Evolutionary conservation across 768 basidiomycete species (phyloP).

Genomic region (Omphalotus guepiniiformis): DNA sequence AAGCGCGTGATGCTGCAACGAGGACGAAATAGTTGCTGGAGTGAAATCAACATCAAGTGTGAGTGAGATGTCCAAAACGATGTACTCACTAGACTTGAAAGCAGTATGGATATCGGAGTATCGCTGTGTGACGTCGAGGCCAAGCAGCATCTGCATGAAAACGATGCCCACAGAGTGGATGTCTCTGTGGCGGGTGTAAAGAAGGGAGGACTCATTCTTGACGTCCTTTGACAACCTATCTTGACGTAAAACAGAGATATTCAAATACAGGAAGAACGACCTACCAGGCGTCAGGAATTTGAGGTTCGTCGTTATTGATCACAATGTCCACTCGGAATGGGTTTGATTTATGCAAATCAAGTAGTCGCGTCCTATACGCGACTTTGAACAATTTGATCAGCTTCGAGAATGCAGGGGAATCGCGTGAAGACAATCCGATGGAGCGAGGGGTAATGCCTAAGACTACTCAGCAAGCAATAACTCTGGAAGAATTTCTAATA

Average conservation of each 20-base stretch:
- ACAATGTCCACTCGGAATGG: conserved; percentile 48
- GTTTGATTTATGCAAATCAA: conserved; percentile 84
- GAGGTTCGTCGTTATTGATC: conserved; percentile 25
- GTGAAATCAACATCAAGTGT: background rate
- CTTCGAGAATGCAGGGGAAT: conserved; percentile 50
- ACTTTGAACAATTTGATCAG: conserved; percentile 72
- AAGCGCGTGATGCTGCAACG: conserved; percentile 46
- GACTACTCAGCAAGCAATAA: conserved; percentile 3
- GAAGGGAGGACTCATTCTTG: conserved; percentile 66
- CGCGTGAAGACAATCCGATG: conserved; percentile 56
- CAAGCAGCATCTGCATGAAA: conserved; percentile 82
- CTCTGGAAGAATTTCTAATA: background rate
- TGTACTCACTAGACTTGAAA: conserved; percentile 51
- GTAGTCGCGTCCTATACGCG: conserved; percentile 64
- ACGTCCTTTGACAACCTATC: conserved; percentile 74
- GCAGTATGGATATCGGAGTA: conserved; percentile 56
- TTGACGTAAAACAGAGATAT: background rate
- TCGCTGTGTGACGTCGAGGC: conserved; percentile 57
- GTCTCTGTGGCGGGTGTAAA: conserved; percentile 75
- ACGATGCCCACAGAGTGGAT: conserved; percentile 80
- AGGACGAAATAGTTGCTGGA: conserved; percentile 51
- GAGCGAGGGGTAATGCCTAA: conserved; percentile 55
- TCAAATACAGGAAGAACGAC: conserved; percentile 10
- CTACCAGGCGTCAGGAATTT: conserved; percentile 44
- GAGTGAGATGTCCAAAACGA: background rate